These are phyloP conservation scores for Elsinoe fawcettii DNA, from an alignment of 2,329 filamentous ascomycete genomes.

Conservation along the genomic window DNA sequence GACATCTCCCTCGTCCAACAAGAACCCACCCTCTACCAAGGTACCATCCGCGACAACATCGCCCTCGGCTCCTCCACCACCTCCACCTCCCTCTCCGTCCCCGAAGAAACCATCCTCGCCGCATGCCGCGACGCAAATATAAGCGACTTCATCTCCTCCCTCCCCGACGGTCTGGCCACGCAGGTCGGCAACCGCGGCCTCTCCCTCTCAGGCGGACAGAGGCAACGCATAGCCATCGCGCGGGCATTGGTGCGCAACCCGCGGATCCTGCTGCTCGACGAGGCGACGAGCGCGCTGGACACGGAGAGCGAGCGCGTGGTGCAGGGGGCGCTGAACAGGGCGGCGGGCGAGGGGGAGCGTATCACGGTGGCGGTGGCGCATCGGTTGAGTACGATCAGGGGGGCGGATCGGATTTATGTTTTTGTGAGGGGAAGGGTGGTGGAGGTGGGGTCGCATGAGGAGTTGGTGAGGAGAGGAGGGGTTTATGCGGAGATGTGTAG, in stretches of 20 bases:
- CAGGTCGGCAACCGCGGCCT: conserved; percentile 33
- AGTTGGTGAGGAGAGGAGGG: conserved; percentile 26
- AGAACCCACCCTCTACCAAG: conserved; percentile 40
- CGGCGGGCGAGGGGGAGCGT: conserved; percentile 19
- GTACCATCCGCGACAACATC: conserved; percentile 34
- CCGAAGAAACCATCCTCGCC: conserved; percentile 26
- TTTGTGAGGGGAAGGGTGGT: conserved; percentile 33
- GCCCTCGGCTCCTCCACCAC: conserved; percentile 16
- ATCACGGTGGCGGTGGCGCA: conserved; percentile 39
- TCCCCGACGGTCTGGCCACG: conserved; percentile 68
- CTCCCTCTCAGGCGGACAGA: conserved; percentile 23
- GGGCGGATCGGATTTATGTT: conserved; percentile 37
- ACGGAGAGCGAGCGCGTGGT: conserved; percentile 22
- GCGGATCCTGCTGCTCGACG: conserved; percentile 21
- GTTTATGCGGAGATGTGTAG: conserved; percentile 14
- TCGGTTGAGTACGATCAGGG: conserved; percentile 35
- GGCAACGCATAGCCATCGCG: conserved; percentile 23
- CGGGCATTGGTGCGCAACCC: conserved; percentile 21
- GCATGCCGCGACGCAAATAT: conserved; percentile 26
- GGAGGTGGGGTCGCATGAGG: conserved; percentile 33
- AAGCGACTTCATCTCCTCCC: conserved; percentile 25
- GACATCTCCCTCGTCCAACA: conserved; percentile 38
- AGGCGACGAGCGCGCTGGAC: conserved; percentile 23
- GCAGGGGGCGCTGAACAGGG: conserved; percentile 29
- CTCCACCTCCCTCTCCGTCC: conserved; percentile 27